Percentiles rank a stretch among this genome's conserved stretches.
These are phyloP conservation scores for Xylaria sp. DNA, from an alignment of 495 filamentous ascomycete genomes.

Conservation along the genomic window DNA sequence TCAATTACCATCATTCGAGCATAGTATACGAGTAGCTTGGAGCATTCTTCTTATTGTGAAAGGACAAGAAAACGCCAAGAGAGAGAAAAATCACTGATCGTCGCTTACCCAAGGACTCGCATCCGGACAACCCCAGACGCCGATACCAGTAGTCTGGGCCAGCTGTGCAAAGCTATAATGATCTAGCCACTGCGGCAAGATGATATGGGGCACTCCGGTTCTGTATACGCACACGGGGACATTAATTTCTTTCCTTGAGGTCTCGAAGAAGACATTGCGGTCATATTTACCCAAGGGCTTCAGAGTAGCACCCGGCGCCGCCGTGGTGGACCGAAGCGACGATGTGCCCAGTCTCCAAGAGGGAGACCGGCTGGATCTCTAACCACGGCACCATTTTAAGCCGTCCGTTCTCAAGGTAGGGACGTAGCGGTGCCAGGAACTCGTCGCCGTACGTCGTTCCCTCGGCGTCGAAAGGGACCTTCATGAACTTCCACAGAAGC, in stretches of 20 bases:
- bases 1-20: background rate
- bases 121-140: slow-evolving; percentile 53
- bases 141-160: slow-evolving; percentile 57
- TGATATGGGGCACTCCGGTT: slow-evolving; percentile 57
- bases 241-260: slow-evolving; percentile 8
- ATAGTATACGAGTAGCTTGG: background rate
- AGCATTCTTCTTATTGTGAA: background rate
- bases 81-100: too few relatives aligned
- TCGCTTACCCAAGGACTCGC: slow-evolving; percentile 32
- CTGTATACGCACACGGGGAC: slow-evolving; percentile 31
- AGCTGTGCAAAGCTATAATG: slow-evolving; percentile 58
- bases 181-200: slow-evolving; percentile 60
- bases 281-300: slow-evolving; percentile 56
- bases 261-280: background rate
- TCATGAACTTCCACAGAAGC: slow-evolving; percentile 58
- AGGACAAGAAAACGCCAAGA: background rate
- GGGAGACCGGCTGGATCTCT: slow-evolving; percentile 52
- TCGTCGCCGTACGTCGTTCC: slow-evolving; percentile 34
- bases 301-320: slow-evolving; percentile 60
- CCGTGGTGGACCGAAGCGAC: slow-evolving; percentile 60
- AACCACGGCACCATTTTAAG: slow-evolving; percentile 55
- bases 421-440: slow-evolving; percentile 29
- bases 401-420: slow-evolving; percentile 38
- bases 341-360: slow-evolving; percentile 55
- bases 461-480: slow-evolving; percentile 26